A percentile compares a stretch with the other conserved stretches of the same genome.
phyloP scores from a whole-genome alignment of 768 basidiomycete species.

The Lactarius hatsudake region DNA sequence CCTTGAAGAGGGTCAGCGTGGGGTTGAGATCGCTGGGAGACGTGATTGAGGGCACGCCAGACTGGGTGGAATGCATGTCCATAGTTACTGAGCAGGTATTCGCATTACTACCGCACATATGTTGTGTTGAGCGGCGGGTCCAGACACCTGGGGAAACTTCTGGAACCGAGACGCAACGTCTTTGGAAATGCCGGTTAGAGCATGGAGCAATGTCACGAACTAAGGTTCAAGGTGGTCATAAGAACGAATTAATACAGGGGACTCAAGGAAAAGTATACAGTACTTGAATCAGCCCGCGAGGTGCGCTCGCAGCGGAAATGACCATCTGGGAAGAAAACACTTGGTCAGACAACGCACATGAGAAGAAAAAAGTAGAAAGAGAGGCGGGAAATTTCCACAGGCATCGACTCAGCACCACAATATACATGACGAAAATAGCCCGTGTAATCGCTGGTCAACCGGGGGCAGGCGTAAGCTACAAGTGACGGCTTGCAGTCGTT shows the following conservation, averaged over 20 bases:
- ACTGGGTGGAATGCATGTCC: slow-evolving; percentile 6
- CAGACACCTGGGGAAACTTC: slow-evolving; percentile 14
- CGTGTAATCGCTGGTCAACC: background rate
- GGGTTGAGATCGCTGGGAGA: slow-evolving; percentile 10
- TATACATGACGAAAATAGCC: slow-evolving; percentile 1
- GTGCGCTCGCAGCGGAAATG: background rate
- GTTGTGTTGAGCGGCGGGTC: background rate
- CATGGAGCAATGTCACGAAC: background rate
- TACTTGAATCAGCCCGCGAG: slow-evolving; percentile 14
- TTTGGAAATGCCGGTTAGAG: background rate
- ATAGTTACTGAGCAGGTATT: background rate
- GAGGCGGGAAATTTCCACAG: slow-evolving; percentile 7
- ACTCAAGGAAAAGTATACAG: background rate
- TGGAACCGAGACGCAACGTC: slow-evolving; percentile 15
- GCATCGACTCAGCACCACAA: slow-evolving; percentile 12
- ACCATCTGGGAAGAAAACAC: slow-evolving; percentile 5
- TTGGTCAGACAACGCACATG: slow-evolving; percentile 13
- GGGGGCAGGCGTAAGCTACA: background rate
- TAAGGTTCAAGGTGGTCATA: background rate
- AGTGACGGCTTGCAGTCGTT: too few species aligned
- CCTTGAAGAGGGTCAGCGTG: background rate
- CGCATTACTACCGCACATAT: slow-evolving; percentile 12
- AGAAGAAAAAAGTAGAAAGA: slow-evolving; percentile 1
- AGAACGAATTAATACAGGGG: background rate
- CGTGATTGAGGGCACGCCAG: background rate